Base-by-base conservation (phyloP, 306 rosid species). In the Bauhinia variegata region DNA sequence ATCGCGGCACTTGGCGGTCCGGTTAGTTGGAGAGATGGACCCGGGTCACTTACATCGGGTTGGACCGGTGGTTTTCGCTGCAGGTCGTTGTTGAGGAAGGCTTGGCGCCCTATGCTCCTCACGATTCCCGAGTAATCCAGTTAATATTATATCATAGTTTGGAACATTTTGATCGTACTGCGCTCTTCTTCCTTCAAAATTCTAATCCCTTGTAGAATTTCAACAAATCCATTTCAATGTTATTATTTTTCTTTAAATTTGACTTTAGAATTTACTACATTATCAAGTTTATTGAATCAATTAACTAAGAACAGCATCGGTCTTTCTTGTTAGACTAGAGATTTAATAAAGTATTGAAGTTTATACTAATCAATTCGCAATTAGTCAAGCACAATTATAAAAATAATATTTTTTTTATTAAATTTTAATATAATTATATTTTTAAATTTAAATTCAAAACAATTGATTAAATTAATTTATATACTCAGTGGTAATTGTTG, bases 31-130 rank as follows among this genome's bases (percentile, higher is more conserved):
- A 55, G 32, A 36, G 59, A 16, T 11, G 75, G 83, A 14, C 65
- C 79, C 60, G 87, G 87, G 47, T 78, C 88, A 0, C 82, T 73
- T 0, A 81, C 83, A 74, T 82, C 92, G 83, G 84, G 34, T 28
- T 83, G 89, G 91, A 55, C 28, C 28, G 28, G 55, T 53, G 84
- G 92, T 55, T 88, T 90, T 7, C 96, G 99, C 32, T 78, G 75
- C 62, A 83, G 77, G 80, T 83, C 86, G 32, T 62, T 90, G 32
- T 41, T 93, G 56, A 82, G 90, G 76, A 91, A 77, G 54, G 70
- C 85, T 63, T 88, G 99, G 99, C 87, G 99, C 15, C 97, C 99
- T 6, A 66, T 80, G 38, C 88, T 93, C 1, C 83, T 78, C 43
- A 54, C 88, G 11, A 90, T 93, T 73, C 86, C 95, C 0, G 99